phyloP scores from a whole-genome alignment of 805 yeast genomes.

The Teunomyces funiuensis region DNA sequence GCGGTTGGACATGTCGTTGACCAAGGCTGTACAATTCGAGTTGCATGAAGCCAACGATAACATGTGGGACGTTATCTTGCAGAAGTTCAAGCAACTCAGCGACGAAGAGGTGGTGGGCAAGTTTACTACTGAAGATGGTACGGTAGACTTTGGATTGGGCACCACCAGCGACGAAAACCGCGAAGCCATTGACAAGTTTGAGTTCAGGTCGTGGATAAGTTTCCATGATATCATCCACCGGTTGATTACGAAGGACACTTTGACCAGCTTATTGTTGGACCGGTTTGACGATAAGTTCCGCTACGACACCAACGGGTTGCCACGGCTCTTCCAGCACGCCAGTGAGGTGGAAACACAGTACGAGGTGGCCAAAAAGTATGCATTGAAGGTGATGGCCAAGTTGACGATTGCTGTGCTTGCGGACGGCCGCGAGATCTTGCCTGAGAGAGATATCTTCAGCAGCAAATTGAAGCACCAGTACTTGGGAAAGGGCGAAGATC shows the following conservation, averaged over 20 bases:
- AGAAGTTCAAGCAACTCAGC: conserved; percentile 17
- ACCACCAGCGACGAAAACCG: conserved; percentile 43
- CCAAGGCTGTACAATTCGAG: conserved; percentile 24
- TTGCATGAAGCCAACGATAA: conserved; percentile 17
- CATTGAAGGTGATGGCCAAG: conserved; percentile 59
- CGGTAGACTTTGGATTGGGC: conserved; percentile 66
- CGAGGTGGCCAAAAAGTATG: conserved; percentile 54
- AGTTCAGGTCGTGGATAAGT: conserved; percentile 61
- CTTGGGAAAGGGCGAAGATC: conserved; percentile 22
- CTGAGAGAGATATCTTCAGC: conserved; percentile 50
- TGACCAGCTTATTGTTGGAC: conserved; percentile 67
- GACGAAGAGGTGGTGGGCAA: conserved; percentile 10
- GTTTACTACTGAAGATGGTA: conserved; percentile 18
- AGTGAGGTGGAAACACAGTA: conserved; percentile 70
- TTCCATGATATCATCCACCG: conserved; percentile 61
- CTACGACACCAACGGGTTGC: conserved; percentile 80
- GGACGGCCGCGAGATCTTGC: conserved; percentile 57
- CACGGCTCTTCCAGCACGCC: conserved; percentile 75
- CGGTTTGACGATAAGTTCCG: conserved; percentile 80
- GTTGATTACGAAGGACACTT: conserved; percentile 62
- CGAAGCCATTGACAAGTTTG: conserved; percentile 42
- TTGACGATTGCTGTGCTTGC: conserved; percentile 45
- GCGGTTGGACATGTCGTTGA: conserved; percentile 45
- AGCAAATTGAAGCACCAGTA: conserved; percentile 19
- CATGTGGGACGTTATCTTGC: conserved; percentile 21